Conservation (phyloP, 805 yeast species). For the Yarrowia sp. region DNA sequence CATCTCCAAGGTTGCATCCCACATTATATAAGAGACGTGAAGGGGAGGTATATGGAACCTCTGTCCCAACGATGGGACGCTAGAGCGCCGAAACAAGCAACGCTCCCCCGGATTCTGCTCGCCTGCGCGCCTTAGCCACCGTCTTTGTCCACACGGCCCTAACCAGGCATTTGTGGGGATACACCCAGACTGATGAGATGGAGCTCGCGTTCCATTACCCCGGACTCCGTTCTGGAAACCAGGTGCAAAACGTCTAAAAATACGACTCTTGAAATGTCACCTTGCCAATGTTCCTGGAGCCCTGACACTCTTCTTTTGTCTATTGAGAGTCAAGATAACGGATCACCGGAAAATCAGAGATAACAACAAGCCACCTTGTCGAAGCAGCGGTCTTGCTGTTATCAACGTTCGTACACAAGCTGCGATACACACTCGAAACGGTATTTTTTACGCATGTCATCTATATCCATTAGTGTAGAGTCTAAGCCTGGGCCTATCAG, state of each 20-base stretch:
- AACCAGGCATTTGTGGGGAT: not conserved
- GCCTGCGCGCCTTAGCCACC: not conserved
- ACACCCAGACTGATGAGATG: not conserved
- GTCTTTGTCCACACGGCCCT: not conserved
- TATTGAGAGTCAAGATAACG: not conserved
- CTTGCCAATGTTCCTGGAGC: not conserved
- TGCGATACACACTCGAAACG: not conserved
- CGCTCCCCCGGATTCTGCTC: slow-evolving; percentile 7
- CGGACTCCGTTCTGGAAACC: not conserved
- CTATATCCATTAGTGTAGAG: not conserved
- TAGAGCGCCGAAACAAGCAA: not conserved
- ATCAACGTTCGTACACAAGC: not conserved
- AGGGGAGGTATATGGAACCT: not conserved
- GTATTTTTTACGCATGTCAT: not conserved
- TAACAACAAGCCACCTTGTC: not conserved
- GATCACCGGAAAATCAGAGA: not conserved
- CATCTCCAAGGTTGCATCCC: slow-evolving; percentile 19
- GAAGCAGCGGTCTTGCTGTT: not conserved
- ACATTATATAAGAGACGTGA: slow-evolving; percentile 2
- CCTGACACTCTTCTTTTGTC: not conserved
- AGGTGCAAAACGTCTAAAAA: not conserved
- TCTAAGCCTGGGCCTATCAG: not conserved
- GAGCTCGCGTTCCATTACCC: not conserved
- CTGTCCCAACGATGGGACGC: not conserved
- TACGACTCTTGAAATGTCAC: not conserved